A percentile compares a stretch with the other conserved stretches of the same genome.
phyloP scores from a whole-genome alignment of 208 protist species.

The Tritrichomonas musculus region DNA sequence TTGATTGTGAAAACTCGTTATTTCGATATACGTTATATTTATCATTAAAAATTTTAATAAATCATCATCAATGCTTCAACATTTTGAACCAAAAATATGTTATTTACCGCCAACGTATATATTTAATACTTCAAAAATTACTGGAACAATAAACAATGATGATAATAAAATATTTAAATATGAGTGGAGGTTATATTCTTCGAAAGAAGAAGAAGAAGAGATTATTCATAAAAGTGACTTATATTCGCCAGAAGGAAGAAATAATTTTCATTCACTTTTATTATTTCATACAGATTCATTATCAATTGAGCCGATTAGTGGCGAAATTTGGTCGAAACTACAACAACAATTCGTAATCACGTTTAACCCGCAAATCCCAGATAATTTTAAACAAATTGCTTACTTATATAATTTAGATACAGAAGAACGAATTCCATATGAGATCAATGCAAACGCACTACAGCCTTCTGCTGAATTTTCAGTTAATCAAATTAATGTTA shows the following conservation, averaged over 20 bases:
- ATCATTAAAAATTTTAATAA: too few species aligned
- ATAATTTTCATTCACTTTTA: background rate
- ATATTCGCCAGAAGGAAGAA: background rate
- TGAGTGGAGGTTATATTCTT: slow-evolving; percentile 1
- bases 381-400: background rate
- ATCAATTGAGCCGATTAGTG: background rate
- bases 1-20: too few species aligned
- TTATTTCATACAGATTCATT: background rate
- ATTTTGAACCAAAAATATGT: too few species aligned
- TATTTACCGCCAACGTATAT: too few species aligned
- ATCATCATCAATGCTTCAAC: too few species aligned
- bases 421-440: background rate
- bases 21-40: too few species aligned
- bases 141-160: background rate
- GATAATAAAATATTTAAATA: background rate
- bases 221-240: background rate
- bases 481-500: background rate
- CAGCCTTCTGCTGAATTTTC: background rate
- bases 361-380: background rate
- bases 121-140: background rate
- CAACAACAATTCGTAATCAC: background rate
- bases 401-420: slow-evolving; percentile 18
- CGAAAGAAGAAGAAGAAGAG: background rate
- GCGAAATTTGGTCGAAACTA: background rate
- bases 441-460: background rate